Percentiles rank a stretch among this genome's conserved stretches.
Evolutionary conservation across 2,329 filamentous ascomycete species (phyloP).

Genomic region (Trichoderma atroviride): DNA sequence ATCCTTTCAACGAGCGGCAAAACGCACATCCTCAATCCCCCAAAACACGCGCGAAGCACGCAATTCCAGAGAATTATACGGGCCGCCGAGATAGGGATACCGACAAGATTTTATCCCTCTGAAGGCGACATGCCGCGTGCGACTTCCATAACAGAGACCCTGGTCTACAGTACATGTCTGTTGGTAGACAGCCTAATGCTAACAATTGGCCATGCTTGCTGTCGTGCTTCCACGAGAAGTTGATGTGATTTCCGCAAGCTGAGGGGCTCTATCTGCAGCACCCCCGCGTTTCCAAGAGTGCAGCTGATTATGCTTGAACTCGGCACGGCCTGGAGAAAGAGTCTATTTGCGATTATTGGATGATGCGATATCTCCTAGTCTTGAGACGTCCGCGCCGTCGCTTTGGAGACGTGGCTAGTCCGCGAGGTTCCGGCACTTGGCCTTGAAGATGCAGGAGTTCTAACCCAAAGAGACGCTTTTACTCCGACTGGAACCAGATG

Average conservation of each 20-base stretch:
- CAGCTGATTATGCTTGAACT: conserved; percentile 7
- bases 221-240: conserved; percentile 15
- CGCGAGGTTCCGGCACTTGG: conserved; percentile 13
- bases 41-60: conserved; percentile 12
- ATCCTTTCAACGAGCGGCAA: conserved; percentile 11
- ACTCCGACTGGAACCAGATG: background rate
- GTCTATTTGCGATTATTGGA: conserved; percentile 10
- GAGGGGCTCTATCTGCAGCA: background rate
- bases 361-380: conserved; percentile 21
- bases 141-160: background rate
- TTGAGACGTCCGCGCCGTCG: conserved; percentile 14
- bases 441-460: background rate
- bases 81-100: background rate
- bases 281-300: conserved; percentile 9
- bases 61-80: background rate
- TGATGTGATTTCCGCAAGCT: conserved; percentile 19
- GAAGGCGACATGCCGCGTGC: background rate
- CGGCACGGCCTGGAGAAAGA: background rate
- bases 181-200: background rate
- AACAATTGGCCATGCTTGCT: background rate
- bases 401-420: conserved; percentile 3
- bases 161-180: background rate
- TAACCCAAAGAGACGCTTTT: background rate
- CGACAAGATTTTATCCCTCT: conserved; percentile 6
- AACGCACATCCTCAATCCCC: background rate